These are phyloP conservation scores for Lichtheimia ramosa DNA, from an alignment of 371 early-diverging fungal species.

Conservation along the genomic window DNA sequence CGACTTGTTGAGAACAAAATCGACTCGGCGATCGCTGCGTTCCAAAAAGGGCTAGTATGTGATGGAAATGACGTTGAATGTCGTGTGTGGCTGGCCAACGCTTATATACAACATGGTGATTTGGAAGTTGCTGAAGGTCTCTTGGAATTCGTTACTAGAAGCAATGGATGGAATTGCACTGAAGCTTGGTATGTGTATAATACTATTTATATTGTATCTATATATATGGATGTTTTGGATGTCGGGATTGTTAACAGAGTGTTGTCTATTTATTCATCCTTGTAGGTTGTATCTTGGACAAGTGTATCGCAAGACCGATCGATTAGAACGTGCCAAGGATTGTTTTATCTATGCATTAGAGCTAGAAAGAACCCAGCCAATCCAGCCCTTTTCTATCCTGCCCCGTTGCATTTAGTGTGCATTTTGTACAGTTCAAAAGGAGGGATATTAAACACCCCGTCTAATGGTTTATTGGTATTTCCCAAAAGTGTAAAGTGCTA, in stretches of 20 bases:
- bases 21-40: constrained; percentile 42
- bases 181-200: constrained; percentile 58
- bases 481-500: not conserved
- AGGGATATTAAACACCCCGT: not conserved
- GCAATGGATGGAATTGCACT: constrained; percentile 64
- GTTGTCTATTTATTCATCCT: constrained; percentile 1
- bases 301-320: constrained; percentile 54
- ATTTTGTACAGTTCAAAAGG: constrained; percentile 2
- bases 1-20: constrained; percentile 38
- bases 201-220: not conserved
- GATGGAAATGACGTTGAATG: constrained; percentile 50
- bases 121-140: constrained; percentile 61
- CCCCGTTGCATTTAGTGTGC: constrained; percentile 25
- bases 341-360: constrained; percentile 78
- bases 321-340: constrained; percentile 59
- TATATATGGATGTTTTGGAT: no score
- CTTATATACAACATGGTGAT: constrained; percentile 37
- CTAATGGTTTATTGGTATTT: not conserved
- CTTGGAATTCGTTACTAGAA: constrained; percentile 49
- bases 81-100: constrained; percentile 48
- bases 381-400: constrained; percentile 57
- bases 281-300: constrained; percentile 57
- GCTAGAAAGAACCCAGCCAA: constrained; percentile 65
- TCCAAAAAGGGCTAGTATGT: constrained; percentile 55
- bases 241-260: no score